phyloP scores from a whole-genome alignment of 106 monocot genomes.

The Allium cepa region DNA sequence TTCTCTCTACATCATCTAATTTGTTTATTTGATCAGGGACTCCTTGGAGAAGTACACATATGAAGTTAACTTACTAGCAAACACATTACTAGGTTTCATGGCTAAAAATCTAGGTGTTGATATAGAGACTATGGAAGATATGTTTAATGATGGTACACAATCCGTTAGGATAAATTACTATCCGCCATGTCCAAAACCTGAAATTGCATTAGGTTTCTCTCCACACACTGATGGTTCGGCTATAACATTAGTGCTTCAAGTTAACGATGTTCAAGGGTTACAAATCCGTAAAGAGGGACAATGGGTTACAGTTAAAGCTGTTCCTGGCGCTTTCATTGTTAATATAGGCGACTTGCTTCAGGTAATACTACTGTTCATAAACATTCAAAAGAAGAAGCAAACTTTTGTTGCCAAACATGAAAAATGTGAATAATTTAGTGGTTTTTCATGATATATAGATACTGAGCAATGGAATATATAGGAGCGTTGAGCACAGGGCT shows the following conservation, averaged over 20 bases:
- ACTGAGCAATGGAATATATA: constrained; percentile 46
- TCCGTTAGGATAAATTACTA: background rate
- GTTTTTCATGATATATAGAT: constrained; percentile 17
- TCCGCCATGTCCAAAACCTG: background rate
- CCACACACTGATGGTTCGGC: background rate
- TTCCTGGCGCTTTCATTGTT: constrained; percentile 8
- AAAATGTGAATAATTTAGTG: background rate
- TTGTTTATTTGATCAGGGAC: background rate
- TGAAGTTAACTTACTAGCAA: background rate
- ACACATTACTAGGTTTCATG: background rate
- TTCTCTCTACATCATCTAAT: no score
- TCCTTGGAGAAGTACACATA: background rate
- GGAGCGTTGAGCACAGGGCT: constrained; percentile 46
- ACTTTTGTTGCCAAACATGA: background rate
- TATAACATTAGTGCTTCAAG: background rate
- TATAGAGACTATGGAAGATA: background rate
- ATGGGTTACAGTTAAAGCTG: background rate
- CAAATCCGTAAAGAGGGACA: background rate
- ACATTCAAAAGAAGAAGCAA: no score
- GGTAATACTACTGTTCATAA: constrained; percentile 7
- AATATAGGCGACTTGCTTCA: constrained; percentile 46
- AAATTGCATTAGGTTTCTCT: background rate
- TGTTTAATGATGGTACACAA: background rate
- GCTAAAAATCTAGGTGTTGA: background rate
- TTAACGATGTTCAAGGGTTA: background rate